Percentiles rank a stretch among this genome's conserved stretches.
phyloP scores from a whole-genome alignment of 371 early-diverging fungal species.

The Mucor irregularis region DNA sequence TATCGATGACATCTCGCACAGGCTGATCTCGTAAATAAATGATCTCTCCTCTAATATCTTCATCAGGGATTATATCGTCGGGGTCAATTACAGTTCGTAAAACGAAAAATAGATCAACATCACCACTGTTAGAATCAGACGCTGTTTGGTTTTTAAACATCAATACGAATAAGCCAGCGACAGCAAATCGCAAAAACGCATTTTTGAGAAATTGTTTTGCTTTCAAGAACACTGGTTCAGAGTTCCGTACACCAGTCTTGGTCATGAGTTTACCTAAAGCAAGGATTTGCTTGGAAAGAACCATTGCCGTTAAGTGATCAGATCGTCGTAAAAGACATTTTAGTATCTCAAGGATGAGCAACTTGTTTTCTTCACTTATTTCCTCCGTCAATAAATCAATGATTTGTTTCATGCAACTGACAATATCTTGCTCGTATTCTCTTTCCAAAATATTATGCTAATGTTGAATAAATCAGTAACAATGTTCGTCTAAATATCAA shows the following conservation, averaged over 20 bases:
- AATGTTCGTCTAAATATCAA: no score
- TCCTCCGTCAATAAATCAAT: conserved; percentile 48
- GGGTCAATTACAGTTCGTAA: conserved; percentile 57
- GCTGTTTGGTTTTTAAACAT: conserved; percentile 63
- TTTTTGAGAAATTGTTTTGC: conserved; percentile 58
- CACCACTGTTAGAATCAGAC: conserved; percentile 37
- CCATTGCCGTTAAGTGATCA: conserved; percentile 61
- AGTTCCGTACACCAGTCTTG: conserved; percentile 38
- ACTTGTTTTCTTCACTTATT: conserved; percentile 62
- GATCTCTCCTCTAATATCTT: conserved; percentile 39
- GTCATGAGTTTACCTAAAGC: conserved; percentile 61
- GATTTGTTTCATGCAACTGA: conserved; percentile 49
- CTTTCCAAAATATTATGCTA: conserved; percentile 55
- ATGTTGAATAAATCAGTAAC: background rate
- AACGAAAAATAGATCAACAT: conserved; percentile 60
- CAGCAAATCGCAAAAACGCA: conserved; percentile 62
- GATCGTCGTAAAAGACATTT: conserved; percentile 57
- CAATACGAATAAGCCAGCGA: conserved; percentile 62
- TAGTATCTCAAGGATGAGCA: conserved; percentile 56
- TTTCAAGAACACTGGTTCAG: conserved; percentile 56
- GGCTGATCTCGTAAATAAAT: conserved; percentile 63
- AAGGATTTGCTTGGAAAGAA: conserved; percentile 61
- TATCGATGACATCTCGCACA: conserved; percentile 61
- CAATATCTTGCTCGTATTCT: conserved; percentile 41
- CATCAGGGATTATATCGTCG: conserved; percentile 56